Evolutionary conservation across 2,329 filamentous ascomycete genomes (phyloP).

Genomic region (Cladosporium austrohemisphaericum): DNA sequence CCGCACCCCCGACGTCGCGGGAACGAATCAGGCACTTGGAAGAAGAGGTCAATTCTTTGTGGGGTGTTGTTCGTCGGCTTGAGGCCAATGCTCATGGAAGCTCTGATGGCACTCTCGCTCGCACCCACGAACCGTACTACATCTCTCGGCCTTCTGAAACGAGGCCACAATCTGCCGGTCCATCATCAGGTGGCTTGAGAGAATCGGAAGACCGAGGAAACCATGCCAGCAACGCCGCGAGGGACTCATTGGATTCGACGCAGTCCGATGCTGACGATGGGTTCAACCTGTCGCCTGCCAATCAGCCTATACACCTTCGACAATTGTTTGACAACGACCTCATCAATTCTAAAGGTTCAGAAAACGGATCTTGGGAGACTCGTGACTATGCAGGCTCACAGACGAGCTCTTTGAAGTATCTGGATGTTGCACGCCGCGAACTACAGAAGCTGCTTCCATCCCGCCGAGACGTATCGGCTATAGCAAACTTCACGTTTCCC

Average conservation of each 20-base stretch:
- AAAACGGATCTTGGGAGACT: not conserved
- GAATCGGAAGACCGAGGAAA: too few relatives aligned
- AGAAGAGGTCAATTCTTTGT: slow-evolving; percentile 21
- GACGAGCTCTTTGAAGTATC: slow-evolving; percentile 4
- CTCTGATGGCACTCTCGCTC: too few relatives aligned
- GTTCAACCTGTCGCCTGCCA: slow-evolving; percentile 19
- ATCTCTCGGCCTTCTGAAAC: too few relatives aligned
- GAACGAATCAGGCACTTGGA: slow-evolving; percentile 19
- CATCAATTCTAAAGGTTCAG: slow-evolving; percentile 15
- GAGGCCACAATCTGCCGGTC: too few relatives aligned
- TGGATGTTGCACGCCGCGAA: slow-evolving; percentile 21
- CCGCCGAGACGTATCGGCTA: slow-evolving; percentile 23
- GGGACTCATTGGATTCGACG: too few relatives aligned
- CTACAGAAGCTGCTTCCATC: slow-evolving; percentile 26
- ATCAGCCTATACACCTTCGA: slow-evolving; percentile 28
- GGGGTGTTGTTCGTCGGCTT: slow-evolving; percentile 19
- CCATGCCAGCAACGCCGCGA: too few relatives aligned
- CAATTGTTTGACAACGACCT: slow-evolving; percentile 32
- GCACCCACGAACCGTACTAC: too few relatives aligned
- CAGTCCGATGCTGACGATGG: slow-evolving; percentile 13
- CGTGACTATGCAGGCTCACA: not conserved
- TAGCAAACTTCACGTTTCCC: slow-evolving; percentile 17
- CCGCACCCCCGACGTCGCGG: not conserved
- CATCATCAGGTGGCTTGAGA: too few relatives aligned
- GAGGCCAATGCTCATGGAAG: slow-evolving; percentile 18